Base-by-base conservation (phyloP, 192 early-diverging fungal species). In the Coemansia sp. region DNA sequence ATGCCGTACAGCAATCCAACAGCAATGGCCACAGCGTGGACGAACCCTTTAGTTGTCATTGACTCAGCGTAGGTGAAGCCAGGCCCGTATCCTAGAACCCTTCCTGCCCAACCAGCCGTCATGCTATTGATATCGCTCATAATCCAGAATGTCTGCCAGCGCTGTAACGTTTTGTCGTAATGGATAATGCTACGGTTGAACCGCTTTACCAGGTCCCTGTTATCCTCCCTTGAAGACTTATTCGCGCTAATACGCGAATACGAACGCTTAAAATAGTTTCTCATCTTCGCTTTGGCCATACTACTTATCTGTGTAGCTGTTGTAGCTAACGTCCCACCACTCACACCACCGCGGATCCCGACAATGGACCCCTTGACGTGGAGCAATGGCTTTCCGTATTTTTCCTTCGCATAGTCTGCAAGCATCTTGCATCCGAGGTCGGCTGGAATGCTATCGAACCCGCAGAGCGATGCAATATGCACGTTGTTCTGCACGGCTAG, bases 371-470 rank as follows among this genome's bases (percentile, higher is more conserved):
- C 76, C 71, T 91, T 91, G n/a, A 87, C 88, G n/a, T 85, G 73
- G 7, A 84, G 77, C 43, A 89, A 78, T 23, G 85, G 76, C 48
- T 85, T 63, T 14, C 75, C 65, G 49, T 87, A 66, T 33, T 85
- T 68, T 11, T 82, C 64, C 30, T 72, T 77, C 11, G 88, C 66
- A 61, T 84, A 85, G 46, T 89, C 75, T 0, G 86, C 86, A 11
- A 89, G 77, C 93, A 97, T 88, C 48, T 90, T 86, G 23, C 89
- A 84, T 21, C 93, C 92, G 12, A 97, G 69, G 67, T 97, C 95
- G 16, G 91, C 92, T 2, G 95, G 95, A 2, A 98, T 88, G 26
- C 92, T 93, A 71, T 98, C 96, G 72, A 96, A 98, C 5, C 94
- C 96, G 70, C 92, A 95, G 38, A 85, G 64, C 21, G 93, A 89